These are phyloP conservation scores for Fomitopsis serialis DNA, from an alignment of 768 basidiomycete genomes.

Conservation along the genomic window DNA sequence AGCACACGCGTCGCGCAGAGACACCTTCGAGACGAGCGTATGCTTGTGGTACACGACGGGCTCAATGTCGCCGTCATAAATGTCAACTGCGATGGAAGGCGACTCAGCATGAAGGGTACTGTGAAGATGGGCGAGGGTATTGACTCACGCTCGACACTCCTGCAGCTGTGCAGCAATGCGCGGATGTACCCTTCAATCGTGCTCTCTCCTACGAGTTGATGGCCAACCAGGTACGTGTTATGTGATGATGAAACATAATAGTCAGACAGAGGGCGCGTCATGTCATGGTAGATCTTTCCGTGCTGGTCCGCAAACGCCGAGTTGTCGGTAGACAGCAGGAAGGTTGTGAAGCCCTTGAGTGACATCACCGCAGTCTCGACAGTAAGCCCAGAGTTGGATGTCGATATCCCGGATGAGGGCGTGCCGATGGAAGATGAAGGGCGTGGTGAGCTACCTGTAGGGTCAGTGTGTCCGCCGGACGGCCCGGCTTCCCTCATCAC, in stretches of 20 bases:
- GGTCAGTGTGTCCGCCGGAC: background rate
- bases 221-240: conserved; percentile 87
- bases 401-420: conserved; percentile 1
- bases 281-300: conserved; percentile 63
- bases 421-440: conserved; percentile 4
- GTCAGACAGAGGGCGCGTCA: conserved; percentile 83
- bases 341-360: conserved; percentile 65
- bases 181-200: conserved; percentile 93
- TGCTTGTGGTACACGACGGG: conserved; percentile 89
- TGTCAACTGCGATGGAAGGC: conserved; percentile 61
- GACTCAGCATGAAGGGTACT: conserved; percentile 2
- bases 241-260: conserved; percentile 90
- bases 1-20: conserved; percentile 73
- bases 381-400: conserved; percentile 9
- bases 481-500: background rate
- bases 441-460: background rate
- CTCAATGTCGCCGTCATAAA: conserved; percentile 82
- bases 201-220: conserved; percentile 82
- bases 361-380: conserved; percentile 33
- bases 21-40: conserved; percentile 80
- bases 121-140: background rate
- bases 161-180: conserved; percentile 81
- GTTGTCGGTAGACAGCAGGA: conserved; percentile 80
- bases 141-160: conserved; percentile 91
- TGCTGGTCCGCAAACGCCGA: conserved; percentile 50